These are phyloP conservation scores for Cytospora schulzeri DNA, from an alignment of 2,329 filamentous ascomycete species.

Conservation along the genomic window DNA sequence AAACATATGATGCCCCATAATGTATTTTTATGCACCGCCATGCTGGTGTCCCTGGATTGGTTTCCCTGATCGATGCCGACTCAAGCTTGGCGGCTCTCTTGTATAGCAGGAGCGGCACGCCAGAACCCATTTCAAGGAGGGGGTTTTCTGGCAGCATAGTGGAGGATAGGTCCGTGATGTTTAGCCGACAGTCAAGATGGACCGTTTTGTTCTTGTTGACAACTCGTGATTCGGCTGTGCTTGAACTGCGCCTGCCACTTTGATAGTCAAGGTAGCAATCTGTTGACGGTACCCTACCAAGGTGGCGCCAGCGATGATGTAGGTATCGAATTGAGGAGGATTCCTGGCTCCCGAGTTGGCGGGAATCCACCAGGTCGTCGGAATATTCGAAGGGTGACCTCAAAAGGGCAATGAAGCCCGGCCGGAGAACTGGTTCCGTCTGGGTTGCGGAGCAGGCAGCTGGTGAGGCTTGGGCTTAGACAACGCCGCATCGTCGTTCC, in stretches of 20 bases:
- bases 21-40: constrained; percentile 14
- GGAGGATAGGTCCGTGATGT: neutral
- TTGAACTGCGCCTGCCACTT: constrained; percentile 12
- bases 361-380: neutral
- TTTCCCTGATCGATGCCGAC: neutral
- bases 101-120: neutral
- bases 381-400: constrained; percentile 3
- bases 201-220: constrained; percentile 13
- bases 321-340: neutral
- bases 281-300: neutral
- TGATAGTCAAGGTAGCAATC: constrained; percentile 20
- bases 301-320: neutral
- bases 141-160: neutral
- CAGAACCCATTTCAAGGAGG: neutral
- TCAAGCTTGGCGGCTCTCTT: constrained; percentile 9
- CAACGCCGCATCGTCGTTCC: neutral
- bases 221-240: constrained; percentile 11
- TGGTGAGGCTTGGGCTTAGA: constrained; percentile 1
- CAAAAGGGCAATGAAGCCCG: constrained; percentile 4
- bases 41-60: neutral
- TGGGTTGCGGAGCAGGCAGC: constrained; percentile 15
- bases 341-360: neutral
- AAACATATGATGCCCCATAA: neutral
- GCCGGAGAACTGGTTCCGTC: constrained; percentile 22
- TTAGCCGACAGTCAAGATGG: constrained; percentile 18